Conservation (phyloP, 2,329 filamentous ascomycete genomes). For the Ophiostoma himal-ulmi region DNA sequence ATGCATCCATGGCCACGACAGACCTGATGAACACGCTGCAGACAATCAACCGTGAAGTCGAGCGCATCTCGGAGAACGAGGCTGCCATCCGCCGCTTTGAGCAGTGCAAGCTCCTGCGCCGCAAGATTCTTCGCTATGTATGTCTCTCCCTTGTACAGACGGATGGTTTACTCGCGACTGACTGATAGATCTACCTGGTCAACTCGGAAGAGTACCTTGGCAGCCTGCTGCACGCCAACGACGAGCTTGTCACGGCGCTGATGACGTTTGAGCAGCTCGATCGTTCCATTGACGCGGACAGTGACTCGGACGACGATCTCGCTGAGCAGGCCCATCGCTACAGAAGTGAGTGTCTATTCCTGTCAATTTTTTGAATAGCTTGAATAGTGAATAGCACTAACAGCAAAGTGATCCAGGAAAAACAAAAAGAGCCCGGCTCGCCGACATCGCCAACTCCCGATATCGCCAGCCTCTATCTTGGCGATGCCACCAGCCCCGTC, state of each 20-base stretch:
- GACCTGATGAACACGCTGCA: slow-evolving; percentile 84
- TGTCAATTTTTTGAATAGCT: neutral
- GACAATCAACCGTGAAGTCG: slow-evolving; percentile 80
- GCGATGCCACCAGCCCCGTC: slow-evolving; percentile 12
- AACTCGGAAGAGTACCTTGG: slow-evolving; percentile 90
- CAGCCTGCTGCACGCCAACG: slow-evolving; percentile 85
- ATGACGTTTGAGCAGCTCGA: slow-evolving; percentile 95
- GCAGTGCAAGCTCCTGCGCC: slow-evolving; percentile 74
- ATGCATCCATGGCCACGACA: slow-evolving; percentile 82
- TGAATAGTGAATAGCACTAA: neutral
- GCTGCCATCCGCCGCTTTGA: slow-evolving; percentile 74
- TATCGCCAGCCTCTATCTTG: slow-evolving; percentile 42
- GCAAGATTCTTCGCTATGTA: slow-evolving; percentile 79
- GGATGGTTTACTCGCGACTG: slow-evolving; percentile 48
- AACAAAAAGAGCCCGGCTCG: slow-evolving; percentile 44
- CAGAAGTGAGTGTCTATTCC: slow-evolving; percentile 44
- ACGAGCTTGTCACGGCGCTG: slow-evolving; percentile 86
- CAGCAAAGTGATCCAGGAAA: slow-evolving; percentile 46
- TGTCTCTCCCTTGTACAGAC: slow-evolving; percentile 31
- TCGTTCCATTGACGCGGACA: slow-evolving; percentile 70
- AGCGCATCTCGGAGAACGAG: slow-evolving; percentile 80
- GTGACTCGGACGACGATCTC: slow-evolving; percentile 62
- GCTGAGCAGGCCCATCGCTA: slow-evolving; percentile 63
- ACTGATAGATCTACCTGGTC: slow-evolving; percentile 69
- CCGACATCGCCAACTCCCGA: slow-evolving; percentile 38